Base-by-base conservation (phyloP, 345 rosid species). In the Excoecaria cochinchinensis region DNA sequence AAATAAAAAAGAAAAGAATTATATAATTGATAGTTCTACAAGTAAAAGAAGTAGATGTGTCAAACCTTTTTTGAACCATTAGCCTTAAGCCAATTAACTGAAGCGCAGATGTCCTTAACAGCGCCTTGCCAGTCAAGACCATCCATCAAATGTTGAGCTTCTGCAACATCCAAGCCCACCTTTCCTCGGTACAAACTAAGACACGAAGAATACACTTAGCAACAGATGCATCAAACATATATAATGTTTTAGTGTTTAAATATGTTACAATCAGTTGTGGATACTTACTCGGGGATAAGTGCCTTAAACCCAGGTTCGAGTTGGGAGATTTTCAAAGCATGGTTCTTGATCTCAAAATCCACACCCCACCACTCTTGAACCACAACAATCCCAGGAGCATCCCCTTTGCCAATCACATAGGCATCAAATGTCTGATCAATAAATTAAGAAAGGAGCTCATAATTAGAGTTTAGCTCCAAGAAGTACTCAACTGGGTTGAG, bases 321-420 rank as follows among this genome's bases (percentile, higher is more conserved):
- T 52, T 92, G 91, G 53, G 97, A 87, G 72, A 95, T 90, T 83
- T 92, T 90, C 60, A 78, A 17, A 47, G 99, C 98, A 64, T 95
- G 99, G 80, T 95, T 92, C 86, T 92, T 95, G 86, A 92, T 84
- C 88, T 95, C 98, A 64, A 80, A 95, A 77, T 95, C 99, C 81
- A 92, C 95, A 67, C 98, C 99, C 98, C 99, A 95, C 99, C 99
- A 95, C 79, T 95, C 99, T 68, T 95, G 98, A 68, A 95, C 80
- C 82, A 95, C 97, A 21, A 95, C 94, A 55, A 93, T 87, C 48
- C 99, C 99, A 0, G 97, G 97, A 14, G 94, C 97, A 59, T 87
- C 90, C 24, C 91, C 97, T 88, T 91, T 91, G 50, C 99, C 98
- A 46, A 95, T 90, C 63, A 95, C 91, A 70, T 90, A 95, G 0